These are phyloP conservation scores for Castanospermum australe DNA, from an alignment of 306 rosid genomes.

Conservation along the genomic window DNA sequence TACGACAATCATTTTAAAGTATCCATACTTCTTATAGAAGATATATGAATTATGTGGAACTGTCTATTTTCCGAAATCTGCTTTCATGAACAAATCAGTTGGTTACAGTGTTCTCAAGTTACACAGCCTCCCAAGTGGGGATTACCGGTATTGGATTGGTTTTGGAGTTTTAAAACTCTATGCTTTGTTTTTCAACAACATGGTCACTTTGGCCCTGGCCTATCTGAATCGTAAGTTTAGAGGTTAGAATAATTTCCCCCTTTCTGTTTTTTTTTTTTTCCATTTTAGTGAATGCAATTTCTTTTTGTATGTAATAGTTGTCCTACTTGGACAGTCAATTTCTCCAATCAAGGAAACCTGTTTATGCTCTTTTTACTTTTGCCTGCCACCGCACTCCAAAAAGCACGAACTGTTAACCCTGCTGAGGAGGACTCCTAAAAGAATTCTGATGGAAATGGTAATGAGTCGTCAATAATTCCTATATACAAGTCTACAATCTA, in stretches of 20 bases:
- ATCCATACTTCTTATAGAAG: constrained; percentile 17
- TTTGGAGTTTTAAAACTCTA: constrained; percentile 48
- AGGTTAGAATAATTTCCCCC: constrained; percentile 30
- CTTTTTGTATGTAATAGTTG: neutral
- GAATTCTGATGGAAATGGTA: constrained; percentile 26
- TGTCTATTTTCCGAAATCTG: constrained; percentile 51
- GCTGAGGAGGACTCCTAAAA: constrained; percentile 35
- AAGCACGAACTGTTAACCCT: constrained; percentile 46
- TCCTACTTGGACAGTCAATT: neutral
- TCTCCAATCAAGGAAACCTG: neutral
- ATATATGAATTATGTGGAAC: constrained; percentile 7
- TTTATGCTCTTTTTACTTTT: constrained; percentile 15
- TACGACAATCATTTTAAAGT: too few relatives aligned
- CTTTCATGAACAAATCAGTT: constrained; percentile 34
- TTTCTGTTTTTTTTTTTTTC: too few relatives aligned
- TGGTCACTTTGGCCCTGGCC: constrained; percentile 61
- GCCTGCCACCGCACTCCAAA: constrained; percentile 51
- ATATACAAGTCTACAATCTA: too few relatives aligned
- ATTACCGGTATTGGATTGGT: constrained; percentile 79
- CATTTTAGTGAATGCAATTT: neutral
- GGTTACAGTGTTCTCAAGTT: constrained; percentile 60
- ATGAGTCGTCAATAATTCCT: constrained; percentile 13
- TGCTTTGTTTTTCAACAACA: constrained; percentile 57
- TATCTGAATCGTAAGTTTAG: constrained; percentile 71
- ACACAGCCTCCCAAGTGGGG: constrained; percentile 51